Evolutionary conservation across 768 basidiomycete genomes (phyloP).

Genomic region (Leccinum aurantiacum): DNA sequence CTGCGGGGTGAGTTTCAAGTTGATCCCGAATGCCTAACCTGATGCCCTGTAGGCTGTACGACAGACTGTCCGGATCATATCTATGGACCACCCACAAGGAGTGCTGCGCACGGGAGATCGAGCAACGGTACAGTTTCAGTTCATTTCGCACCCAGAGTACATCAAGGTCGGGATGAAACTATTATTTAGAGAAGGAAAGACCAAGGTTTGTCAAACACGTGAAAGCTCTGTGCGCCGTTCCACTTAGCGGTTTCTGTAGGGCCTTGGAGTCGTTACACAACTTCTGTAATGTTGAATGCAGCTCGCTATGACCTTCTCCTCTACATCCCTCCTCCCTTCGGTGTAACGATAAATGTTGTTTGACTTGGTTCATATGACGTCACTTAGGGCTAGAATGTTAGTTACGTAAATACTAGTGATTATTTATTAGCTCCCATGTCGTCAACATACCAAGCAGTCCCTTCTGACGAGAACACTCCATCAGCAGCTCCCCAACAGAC

Average conservation of each 20-base stretch:
- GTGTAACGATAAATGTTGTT: background rate
- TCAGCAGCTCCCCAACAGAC: conserved; percentile 21
- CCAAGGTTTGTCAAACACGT: conserved; percentile 58
- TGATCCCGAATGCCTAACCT: background rate
- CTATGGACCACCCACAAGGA: conserved; percentile 87
- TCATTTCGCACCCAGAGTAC: conserved; percentile 89
- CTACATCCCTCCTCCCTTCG: background rate
- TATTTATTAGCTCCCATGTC: conserved; percentile 25
- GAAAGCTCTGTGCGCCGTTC: conserved; percentile 2
- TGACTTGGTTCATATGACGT: conserved; percentile 15
- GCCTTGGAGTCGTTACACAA: conserved; percentile 74
- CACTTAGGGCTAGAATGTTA: conserved; percentile 19
- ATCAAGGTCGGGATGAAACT: conserved; percentile 93
- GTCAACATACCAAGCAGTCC: conserved; percentile 21
- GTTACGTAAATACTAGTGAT: background rate
- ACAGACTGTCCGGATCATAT: conserved; percentile 89
- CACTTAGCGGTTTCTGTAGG: conserved; percentile 41
- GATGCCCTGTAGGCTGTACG: conserved; percentile 64
- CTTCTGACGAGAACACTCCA: conserved; percentile 17
- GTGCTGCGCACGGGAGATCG: conserved; percentile 93
- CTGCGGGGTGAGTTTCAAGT: conserved; percentile 61
- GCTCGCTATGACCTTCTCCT: background rate
- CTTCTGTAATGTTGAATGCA: conserved; percentile 43
- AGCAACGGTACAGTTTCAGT: conserved; percentile 92
- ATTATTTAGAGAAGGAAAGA: conserved; percentile 93